Evolutionary conservation across 495 filamentous ascomycete species (phyloP).

Genomic region (Xylaria acuta): DNA sequence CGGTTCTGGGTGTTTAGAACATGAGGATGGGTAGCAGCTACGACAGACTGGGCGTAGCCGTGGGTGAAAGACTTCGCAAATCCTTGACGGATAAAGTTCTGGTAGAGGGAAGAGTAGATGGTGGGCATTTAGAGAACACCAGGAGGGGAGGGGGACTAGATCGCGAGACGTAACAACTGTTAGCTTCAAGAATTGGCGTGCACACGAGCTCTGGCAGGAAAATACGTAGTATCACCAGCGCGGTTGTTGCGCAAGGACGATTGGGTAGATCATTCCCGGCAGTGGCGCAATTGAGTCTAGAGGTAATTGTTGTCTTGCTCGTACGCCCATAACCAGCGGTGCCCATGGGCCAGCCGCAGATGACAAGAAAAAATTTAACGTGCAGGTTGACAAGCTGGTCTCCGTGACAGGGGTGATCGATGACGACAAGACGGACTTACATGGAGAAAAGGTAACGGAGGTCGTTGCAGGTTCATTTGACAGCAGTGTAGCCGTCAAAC

Average conservation of each 20-base stretch:
- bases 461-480: conserved; percentile 74
- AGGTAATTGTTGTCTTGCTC: background rate
- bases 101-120: conserved; percentile 63
- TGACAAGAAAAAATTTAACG: background rate
- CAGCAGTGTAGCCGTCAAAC: conserved; percentile 66
- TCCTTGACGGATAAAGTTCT: conserved; percentile 96
- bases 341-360: background rate
- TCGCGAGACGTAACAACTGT: conserved; percentile 1
- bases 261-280: background rate
- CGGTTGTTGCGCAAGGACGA: background rate
- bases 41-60: conserved; percentile 96
- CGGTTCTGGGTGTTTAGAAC: conserved; percentile 76
- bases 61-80: conserved; percentile 94
- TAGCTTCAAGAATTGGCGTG: background rate
- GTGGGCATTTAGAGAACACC: conserved; percentile 66
- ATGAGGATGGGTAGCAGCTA: conserved; percentile 86
- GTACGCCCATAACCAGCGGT: background rate
- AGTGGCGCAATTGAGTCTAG: background rate
- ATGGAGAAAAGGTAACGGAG: conserved; percentile 48
- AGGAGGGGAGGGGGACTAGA: conserved; percentile 48
- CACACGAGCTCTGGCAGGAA: background rate
- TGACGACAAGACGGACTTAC: conserved; percentile 46
- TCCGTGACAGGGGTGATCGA: background rate
- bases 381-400: conserved; percentile 16
- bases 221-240: background rate